phyloP scores from a whole-genome alignment of 2,329 filamentous ascomycete genomes.

The Colletotrichum sansevieriae region DNA sequence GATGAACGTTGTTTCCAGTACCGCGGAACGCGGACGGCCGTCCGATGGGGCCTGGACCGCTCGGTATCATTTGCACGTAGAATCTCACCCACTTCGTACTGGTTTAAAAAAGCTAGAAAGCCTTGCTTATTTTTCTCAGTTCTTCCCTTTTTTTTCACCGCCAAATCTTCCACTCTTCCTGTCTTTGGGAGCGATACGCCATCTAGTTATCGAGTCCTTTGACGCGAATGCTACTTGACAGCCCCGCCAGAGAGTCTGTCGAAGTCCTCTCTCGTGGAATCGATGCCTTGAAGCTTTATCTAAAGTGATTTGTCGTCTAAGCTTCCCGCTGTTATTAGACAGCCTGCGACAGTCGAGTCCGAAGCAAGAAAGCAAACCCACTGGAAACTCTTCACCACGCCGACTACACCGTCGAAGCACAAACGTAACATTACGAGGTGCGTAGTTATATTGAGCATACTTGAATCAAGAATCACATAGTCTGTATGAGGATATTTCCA shows the following conservation, averaged over 20 bases:
- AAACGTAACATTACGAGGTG: not conserved
- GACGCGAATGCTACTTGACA: not conserved
- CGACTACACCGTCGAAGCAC: slow-evolving; percentile 2
- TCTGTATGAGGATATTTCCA: slow-evolving; percentile 12
- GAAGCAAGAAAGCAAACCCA: slow-evolving; percentile 31
- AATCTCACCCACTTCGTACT: not conserved
- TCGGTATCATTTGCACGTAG: not conserved
- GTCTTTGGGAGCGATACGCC: not conserved
- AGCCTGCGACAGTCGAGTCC: slow-evolving; percentile 39
- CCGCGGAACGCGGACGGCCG: slow-evolving; percentile 36
- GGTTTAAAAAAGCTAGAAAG: not conserved
- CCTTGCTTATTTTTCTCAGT: not conserved
- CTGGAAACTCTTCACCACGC: not conserved
- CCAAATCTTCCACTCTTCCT: not conserved
- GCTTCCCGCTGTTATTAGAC: slow-evolving; percentile 44
- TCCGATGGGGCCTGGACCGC: slow-evolving; percentile 15
- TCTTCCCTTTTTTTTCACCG: not conserved
- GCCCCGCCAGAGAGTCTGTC: slow-evolving; percentile 6
- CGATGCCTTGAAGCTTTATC: slow-evolving; percentile 34
- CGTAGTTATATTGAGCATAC: not conserved
- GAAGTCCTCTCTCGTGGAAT: slow-evolving; percentile 20
- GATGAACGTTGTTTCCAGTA: slow-evolving; percentile 24
- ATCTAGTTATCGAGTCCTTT: not conserved
- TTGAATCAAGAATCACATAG: not conserved
- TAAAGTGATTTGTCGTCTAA: slow-evolving; percentile 21